Evolutionary conservation across 179 eudicot genomes (phyloP), one percentile per base, ranked within the genome.

Genomic region (Amaranthus tricolor): DNA sequence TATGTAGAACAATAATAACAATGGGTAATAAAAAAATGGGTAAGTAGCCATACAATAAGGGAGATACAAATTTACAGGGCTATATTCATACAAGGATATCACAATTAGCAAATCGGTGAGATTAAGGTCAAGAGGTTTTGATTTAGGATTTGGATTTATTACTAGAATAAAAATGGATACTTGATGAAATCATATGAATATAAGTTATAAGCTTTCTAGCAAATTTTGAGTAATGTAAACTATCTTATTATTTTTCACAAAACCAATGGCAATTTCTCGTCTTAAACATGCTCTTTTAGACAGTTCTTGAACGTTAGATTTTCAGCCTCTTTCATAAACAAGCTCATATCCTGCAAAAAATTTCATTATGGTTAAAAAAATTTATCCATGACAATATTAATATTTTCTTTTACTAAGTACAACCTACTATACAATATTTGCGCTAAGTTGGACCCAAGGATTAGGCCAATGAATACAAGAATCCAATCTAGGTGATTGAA

Each of bases 221-320:
- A 60, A 65, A 24, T 48, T 40, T 69, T 45, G 74, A 62, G 49
- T 49, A 13, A 31, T n/a, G n/a, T 21, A 52, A n/a, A n/a, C n/a
- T 79, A 93, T 86, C 84, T 86, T 85, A 59, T 90, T 85, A 83
- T 85, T 87, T 72, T 82, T 90, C 76, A 90, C 76, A 66, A 83
- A 91, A 70, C 97, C 97, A 74, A 91, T 90, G 51, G 92, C 97
- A 64, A 88, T 91, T 87, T 91, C 97, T 82, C 83, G 86, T 11
- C 97, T 84, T 74, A 91, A 80, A 76, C 81, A 59, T 59, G 95
- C 95, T 79, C 95, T 82, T 83, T 91, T 91, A 69, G 90, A 79
- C 43, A 91, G 86, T 81, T 90, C 97, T 78, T 57, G 74, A 91
- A 91, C 40, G 92, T 85, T 58, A 88, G 90, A 66, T 86, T 88